phyloP scores from a whole-genome alignment of 2,329 filamentous ascomycete species.

The Didymella segeticola region DNA sequence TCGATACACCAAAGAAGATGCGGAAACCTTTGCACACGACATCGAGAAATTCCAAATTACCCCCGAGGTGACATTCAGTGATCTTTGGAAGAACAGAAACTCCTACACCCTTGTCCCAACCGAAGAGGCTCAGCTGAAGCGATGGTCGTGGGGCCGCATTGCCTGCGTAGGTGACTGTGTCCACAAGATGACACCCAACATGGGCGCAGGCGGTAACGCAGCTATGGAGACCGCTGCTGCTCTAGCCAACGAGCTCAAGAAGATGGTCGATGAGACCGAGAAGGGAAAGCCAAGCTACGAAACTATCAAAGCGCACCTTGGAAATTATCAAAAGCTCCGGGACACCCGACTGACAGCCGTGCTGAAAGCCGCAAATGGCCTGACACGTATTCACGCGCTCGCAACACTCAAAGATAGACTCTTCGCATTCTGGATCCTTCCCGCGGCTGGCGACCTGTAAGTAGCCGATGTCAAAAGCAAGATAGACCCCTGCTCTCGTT shows the following conservation, averaged over 20 bases:
- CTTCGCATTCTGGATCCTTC: constrained; percentile 17
- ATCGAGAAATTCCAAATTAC: constrained; percentile 34
- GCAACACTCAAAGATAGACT: constrained; percentile 20
- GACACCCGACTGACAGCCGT: constrained; percentile 10
- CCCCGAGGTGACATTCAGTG: constrained; percentile 38
- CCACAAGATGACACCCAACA: constrained; percentile 47
- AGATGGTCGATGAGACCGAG: constrained; percentile 13
- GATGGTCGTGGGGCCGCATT: constrained; percentile 50
- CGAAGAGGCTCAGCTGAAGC: constrained; percentile 48
- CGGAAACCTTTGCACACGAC: constrained; percentile 31
- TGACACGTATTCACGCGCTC: constrained; percentile 19
- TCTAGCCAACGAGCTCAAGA: constrained; percentile 21
- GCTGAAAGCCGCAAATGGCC: constrained; percentile 7
- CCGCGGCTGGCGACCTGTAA: constrained; percentile 19
- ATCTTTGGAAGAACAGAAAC: constrained; percentile 41
- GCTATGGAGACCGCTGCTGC: constrained; percentile 29
- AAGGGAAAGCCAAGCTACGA: constrained; percentile 20
- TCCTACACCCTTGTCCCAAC: constrained; percentile 33
- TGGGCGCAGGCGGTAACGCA: constrained; percentile 27
- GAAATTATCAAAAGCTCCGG: constrained; percentile 18
- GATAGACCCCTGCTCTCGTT: neutral
- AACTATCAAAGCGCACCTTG: constrained; percentile 9
- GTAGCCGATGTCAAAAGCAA: constrained; percentile 1
- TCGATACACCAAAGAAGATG: constrained; percentile 43
- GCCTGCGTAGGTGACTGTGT: constrained; percentile 52